phyloP scores from a whole-genome alignment of 2,329 filamentous ascomycete genomes.

The Epichloe uncinata region DNA sequence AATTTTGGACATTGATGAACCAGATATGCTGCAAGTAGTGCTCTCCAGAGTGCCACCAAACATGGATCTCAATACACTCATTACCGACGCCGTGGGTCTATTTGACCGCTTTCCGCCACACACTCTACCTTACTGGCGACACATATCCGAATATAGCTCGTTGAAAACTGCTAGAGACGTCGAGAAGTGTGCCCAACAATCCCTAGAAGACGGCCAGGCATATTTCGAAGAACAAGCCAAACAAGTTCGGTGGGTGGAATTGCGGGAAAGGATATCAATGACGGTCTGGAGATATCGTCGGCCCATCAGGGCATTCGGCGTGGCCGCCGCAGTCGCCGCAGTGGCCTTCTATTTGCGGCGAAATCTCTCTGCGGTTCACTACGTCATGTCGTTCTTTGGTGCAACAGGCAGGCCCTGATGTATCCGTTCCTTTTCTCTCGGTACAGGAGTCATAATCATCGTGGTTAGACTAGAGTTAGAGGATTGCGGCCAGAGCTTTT shows the following conservation, averaged over 20 bases:
- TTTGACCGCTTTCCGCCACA: constrained; percentile 59
- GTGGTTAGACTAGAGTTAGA: background rate
- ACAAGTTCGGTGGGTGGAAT: constrained; percentile 56
- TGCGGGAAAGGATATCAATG: constrained; percentile 15
- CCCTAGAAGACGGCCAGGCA: constrained; percentile 49
- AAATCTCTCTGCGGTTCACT: constrained; percentile 18
- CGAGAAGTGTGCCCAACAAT: constrained; percentile 37
- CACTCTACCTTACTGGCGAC: constrained; percentile 54
- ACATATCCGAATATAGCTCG: constrained; percentile 62
- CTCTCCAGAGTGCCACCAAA: constrained; percentile 76
- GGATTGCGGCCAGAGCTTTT: background rate
- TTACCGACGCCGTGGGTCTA: constrained; percentile 50
- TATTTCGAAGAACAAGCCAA: constrained; percentile 59
- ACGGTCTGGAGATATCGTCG: constrained; percentile 51
- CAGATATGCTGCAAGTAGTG: constrained; percentile 82
- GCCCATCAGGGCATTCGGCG: constrained; percentile 46
- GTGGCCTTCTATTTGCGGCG: constrained; percentile 55
- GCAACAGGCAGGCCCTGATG: background rate
- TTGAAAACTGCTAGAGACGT: constrained; percentile 65
- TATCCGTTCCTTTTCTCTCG: background rate
- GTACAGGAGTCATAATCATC: background rate
- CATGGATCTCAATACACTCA: constrained; percentile 67
- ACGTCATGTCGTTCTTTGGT: constrained; percentile 15
- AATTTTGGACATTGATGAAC: constrained; percentile 81
- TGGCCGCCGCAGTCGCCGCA: constrained; percentile 53